These are phyloP conservation scores for Populus davidiana DNA, from an alignment of 345 rosid genomes.

Conservation along the genomic window DNA sequence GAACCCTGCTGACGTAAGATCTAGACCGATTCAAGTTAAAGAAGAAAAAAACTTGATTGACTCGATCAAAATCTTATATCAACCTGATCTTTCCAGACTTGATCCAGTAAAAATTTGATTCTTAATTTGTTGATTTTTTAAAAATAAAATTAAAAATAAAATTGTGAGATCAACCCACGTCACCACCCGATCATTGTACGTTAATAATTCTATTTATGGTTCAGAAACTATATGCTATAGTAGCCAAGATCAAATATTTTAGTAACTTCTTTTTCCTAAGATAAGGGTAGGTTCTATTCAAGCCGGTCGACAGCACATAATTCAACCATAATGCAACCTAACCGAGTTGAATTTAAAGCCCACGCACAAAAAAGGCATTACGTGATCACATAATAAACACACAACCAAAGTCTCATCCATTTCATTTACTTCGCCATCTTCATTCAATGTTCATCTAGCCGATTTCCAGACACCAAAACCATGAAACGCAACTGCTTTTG, in stretches of 20 bases:
- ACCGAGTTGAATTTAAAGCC: slow-evolving; percentile 36
- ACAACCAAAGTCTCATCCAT: neutral
- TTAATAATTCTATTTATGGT: neutral
- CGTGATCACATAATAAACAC: neutral
- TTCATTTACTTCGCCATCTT: neutral
- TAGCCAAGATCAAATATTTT: neutral
- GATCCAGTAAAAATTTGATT: no score
- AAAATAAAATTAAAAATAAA: no score
- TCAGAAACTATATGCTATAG: neutral
- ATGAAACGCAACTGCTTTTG: slow-evolving; percentile 59
- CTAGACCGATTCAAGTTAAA: no score
- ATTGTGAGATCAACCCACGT: no score
- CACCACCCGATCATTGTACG: no score
- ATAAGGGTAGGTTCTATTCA: neutral
- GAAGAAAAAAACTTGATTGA: no score
- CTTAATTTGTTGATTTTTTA: no score
- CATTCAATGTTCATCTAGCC: slow-evolving; percentile 1
- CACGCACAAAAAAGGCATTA: neutral
- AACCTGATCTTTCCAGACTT: no score
- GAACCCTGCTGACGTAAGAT: rapidly evolving
- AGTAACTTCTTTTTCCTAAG: slow-evolving; percentile 4
- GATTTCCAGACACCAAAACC: slow-evolving; percentile 10
- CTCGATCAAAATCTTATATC: no score
- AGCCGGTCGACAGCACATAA: slow-evolving; percentile 8
- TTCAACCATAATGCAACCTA: slow-evolving; percentile 43